phyloP scores from a whole-genome alignment of 805 yeast species.

The Saccharomycopsis malanga region DNA sequence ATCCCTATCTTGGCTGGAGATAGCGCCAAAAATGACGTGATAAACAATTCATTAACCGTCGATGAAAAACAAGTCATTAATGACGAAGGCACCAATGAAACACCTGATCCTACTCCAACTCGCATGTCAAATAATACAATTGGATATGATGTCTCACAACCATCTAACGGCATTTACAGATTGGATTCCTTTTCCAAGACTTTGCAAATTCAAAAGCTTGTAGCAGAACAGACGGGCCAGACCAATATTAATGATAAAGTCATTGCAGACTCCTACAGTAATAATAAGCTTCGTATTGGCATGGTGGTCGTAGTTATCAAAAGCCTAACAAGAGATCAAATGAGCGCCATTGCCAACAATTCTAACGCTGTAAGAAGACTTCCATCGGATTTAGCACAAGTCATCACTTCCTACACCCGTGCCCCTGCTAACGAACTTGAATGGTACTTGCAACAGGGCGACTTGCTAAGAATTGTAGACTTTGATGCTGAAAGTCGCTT shows the following conservation, averaged over 20 bases:
- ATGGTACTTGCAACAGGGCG: not conserved
- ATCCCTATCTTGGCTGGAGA: not conserved
- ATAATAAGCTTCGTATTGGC: not conserved
- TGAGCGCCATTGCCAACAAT: not conserved
- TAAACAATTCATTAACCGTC: not conserved
- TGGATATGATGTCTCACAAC: not conserved
- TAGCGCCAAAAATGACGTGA: not conserved
- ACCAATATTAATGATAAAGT: not conserved
- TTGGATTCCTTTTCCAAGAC: not conserved
- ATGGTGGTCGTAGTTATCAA: conserved; percentile 1
- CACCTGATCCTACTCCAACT: not conserved
- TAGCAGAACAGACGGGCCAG: not conserved
- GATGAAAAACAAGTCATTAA: not conserved
- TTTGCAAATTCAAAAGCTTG: not conserved
- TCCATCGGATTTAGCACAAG: not conserved
- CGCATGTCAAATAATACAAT: not conserved
- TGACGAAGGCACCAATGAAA: not conserved
- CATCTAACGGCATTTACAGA: not conserved
- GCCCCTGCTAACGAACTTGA: not conserved
- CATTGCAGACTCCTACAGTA: not conserved
- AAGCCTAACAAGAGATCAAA: not conserved
- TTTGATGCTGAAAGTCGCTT: not conserved
- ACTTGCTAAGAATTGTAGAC: conserved; percentile 1
- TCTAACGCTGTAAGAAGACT: not conserved
- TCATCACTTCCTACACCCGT: not conserved